These are phyloP conservation scores for Phytophthora chlamydospora DNA, from an alignment of 352 stramenopile genomes.

Conservation along the genomic window DNA sequence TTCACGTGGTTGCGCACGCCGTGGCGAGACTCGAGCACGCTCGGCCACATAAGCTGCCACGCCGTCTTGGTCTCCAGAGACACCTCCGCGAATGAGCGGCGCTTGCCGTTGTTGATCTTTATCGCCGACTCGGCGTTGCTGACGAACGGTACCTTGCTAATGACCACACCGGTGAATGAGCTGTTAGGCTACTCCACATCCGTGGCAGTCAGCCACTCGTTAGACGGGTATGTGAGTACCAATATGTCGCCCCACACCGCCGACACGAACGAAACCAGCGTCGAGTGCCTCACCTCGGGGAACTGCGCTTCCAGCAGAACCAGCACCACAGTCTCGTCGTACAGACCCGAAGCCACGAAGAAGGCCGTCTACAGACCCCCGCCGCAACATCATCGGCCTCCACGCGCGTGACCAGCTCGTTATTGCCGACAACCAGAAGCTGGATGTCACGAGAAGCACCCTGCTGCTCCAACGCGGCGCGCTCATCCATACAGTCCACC, in stretches of 20 bases:
- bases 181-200: conserved; percentile 27
- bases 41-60: conserved; percentile 74
- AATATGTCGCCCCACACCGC: conserved; percentile 66
- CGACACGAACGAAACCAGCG: conserved; percentile 58
- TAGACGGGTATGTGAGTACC: conserved; percentile 50
- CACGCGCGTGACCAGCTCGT: conserved; percentile 57
- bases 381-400: conserved; percentile 56
- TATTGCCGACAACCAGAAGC: conserved; percentile 61
- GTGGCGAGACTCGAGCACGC: conserved; percentile 53
- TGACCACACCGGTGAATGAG: conserved; percentile 46
- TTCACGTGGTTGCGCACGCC: conserved; percentile 74
- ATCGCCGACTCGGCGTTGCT: conserved; percentile 21
- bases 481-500: conserved; percentile 63
- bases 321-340: conserved; percentile 63
- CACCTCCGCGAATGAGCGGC: conserved; percentile 42
- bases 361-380: conserved; percentile 63
- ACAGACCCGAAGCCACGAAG: conserved; percentile 60
- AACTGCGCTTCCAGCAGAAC: conserved; percentile 60
- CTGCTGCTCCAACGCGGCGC: conserved; percentile 53
- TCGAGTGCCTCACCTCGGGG: conserved; percentile 42
- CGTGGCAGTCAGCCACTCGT: conserved; percentile 48
- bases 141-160: conserved; percentile 55
- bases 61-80: conserved; percentile 67
- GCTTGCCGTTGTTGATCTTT: conserved; percentile 44
- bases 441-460: conserved; percentile 55